Conservation (phyloP, 1,284 basidiomycete species). For the Kwoniella shivajii region DNA sequence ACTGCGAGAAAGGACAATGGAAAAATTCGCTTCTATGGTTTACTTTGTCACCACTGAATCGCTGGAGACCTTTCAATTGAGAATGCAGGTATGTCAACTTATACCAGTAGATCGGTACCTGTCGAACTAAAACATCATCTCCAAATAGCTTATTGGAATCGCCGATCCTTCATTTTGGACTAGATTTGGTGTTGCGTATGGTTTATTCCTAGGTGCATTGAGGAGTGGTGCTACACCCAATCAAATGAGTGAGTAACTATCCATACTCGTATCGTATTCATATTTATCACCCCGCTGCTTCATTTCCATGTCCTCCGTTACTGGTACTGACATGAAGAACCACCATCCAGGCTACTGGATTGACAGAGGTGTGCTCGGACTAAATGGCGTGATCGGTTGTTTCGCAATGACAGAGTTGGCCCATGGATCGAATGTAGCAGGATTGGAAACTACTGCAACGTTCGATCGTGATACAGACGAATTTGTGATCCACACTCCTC, state of each 20-base stretch:
- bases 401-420: slow-evolving; percentile 60
- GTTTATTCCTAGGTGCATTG: slow-evolving; percentile 58
- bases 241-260: slow-evolving; percentile 46
- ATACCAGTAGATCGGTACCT: background rate
- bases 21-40: slow-evolving; percentile 55
- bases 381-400: slow-evolving; percentile 62
- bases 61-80: slow-evolving; percentile 57
- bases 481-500: slow-evolving; percentile 62
- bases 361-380: slow-evolving; percentile 59
- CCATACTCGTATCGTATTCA: background rate
- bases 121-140: background rate
- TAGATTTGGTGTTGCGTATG: slow-evolving; percentile 60
- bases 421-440: slow-evolving; percentile 62
- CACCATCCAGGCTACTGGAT: slow-evolving; percentile 63
- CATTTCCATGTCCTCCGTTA: no score
- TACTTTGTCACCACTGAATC: slow-evolving; percentile 57
- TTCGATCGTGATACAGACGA: slow-evolving; percentile 60
- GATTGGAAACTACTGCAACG: slow-evolving; percentile 62
- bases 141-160: slow-evolving; percentile 46
- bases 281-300: background rate
- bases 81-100: slow-evolving; percentile 56
- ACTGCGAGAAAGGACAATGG: slow-evolving; percentile 58
- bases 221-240: slow-evolving; percentile 52
- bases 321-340: no score
- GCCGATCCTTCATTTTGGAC: slow-evolving; percentile 63